Base-by-base conservation (phyloP, 345 rosid genomes). In the Eucalyptus pauciflora region DNA sequence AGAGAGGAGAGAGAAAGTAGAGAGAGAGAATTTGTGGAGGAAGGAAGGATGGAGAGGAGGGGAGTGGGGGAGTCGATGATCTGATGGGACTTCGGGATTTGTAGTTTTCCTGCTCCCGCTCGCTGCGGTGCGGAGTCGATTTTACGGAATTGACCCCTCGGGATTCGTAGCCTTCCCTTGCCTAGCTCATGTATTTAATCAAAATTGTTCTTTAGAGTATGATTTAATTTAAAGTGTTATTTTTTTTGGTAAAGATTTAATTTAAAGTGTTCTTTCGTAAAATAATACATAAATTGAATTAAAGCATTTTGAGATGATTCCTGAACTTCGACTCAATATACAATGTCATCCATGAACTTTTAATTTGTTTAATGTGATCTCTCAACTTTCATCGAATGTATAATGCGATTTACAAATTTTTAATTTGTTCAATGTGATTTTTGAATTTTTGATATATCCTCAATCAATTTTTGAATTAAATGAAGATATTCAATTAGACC, bases 271-370 rank as follows among this genome's bases (percentile, higher is more conserved):
- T 10, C 14, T 18, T 71, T 37, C 2, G 11, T 12, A 62, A 62
- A 62, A 62, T 11, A 62, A 62, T 13, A 27, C 69, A 62, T 62
- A 2, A 29, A 27, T 29, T 17, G 16, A 62, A 62, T 27, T 27
- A 1, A 60, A 60, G 29, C 29, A 1, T 56, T 56, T 24, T 56
- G 62, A 56, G 29, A 56, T 56, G 1, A 13, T 24, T 10, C 1
- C 0, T 24, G 0, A 56, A 56, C 1, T 56, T 24, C 0, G 3
- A 56, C 6, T 10, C 3, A 56, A 24, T 22, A 3, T 22, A 0
- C 0, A 2, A 56, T 22, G 0, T 24, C 1, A 24, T 24, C 0
- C 0, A 22, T 10, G 0, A 56, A 10, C 2, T 56, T 56, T 24
- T 24, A 56, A 56, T 56, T 56, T 56, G 1, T 56, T 56, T 0